Evolutionary conservation across 176 grass and related monocot species (phyloP).

Genomic region (Neostapfia colusana): DNA sequence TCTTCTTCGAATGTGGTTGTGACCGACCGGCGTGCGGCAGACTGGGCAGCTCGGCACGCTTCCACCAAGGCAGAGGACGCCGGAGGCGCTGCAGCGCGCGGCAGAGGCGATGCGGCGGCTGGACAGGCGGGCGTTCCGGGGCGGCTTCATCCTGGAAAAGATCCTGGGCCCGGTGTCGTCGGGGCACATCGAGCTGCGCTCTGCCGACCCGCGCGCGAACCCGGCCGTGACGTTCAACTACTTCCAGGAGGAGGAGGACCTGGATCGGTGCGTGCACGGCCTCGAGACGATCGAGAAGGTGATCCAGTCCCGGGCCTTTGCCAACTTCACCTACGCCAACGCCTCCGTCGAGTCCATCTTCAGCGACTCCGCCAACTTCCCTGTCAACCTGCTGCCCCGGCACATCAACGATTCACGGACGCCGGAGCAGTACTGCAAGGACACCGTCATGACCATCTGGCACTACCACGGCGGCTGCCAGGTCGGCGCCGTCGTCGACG

Average conservation of each 20-base stretch:
- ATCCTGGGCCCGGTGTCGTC: conserved; percentile 66
- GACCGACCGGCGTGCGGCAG: conserved; percentile 4
- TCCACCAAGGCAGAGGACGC: conserved; percentile 68
- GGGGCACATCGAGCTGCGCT: conserved; percentile 63
- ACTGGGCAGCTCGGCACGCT: conserved; percentile 68
- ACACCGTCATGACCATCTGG: conserved; percentile 85
- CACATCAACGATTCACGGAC: conserved; percentile 63
- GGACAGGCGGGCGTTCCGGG: conserved; percentile 52
- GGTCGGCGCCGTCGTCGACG: conserved; percentile 70
- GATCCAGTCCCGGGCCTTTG: conserved; percentile 58
- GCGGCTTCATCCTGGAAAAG: conserved; percentile 91
- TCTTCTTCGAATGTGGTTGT: no score
- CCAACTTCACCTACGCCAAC: conserved; percentile 67
- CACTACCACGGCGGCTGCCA: conserved; percentile 88
- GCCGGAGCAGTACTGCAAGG: conserved; percentile 73
- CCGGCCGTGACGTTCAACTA: conserved; percentile 93
- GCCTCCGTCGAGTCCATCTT: conserved; percentile 54
- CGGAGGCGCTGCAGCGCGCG: conserved; percentile 53
- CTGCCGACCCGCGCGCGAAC: conserved; percentile 57
- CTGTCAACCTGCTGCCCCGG: conserved; percentile 67
- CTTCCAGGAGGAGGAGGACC: conserved; percentile 72
- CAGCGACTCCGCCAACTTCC: conserved; percentile 55
- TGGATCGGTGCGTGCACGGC: conserved; percentile 57
- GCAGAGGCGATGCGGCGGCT: conserved; percentile 55
- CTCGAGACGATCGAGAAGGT: conserved; percentile 62